phyloP scores from a whole-genome alignment of 2,329 filamentous ascomycete species.

The Trichoderma asperellum region DNA sequence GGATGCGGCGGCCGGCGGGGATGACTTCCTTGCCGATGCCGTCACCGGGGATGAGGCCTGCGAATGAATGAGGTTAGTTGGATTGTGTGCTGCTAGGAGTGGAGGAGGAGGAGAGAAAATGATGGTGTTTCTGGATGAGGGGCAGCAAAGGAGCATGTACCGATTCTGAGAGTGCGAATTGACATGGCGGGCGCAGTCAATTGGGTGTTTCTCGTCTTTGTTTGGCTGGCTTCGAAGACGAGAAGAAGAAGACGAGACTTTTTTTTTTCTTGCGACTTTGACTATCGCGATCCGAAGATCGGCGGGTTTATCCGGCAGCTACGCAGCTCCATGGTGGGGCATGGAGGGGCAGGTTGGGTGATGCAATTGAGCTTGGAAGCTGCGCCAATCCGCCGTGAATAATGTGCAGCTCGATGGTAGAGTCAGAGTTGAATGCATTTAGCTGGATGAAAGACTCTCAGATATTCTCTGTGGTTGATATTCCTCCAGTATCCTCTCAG shows the following conservation, averaged over 20 bases:
- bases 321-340: background rate
- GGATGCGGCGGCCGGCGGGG: conserved; percentile 85
- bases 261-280: conserved; percentile 6
- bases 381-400: background rate
- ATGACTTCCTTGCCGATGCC: conserved; percentile 99
- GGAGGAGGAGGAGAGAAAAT: background rate
- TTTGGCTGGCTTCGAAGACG: background rate
- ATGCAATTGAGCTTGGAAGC: background rate
- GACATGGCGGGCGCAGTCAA: conserved; percentile 42
- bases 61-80: background rate
- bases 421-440: background rate
- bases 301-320: conserved; percentile 20
- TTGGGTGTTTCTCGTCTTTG: background rate
- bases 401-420: background rate
- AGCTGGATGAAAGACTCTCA: background rate
- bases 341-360: background rate
- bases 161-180: conserved; percentile 49
- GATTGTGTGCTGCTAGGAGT: background rate
- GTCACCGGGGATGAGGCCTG: conserved; percentile 97
- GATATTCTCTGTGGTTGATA: background rate
- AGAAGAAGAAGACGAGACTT: background rate
- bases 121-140: background rate
- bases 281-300: conserved; percentile 22
- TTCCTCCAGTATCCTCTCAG: background rate
- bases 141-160: conserved; percentile 33